Conservation (phyloP, 2,329 filamentous ascomycete genomes). For the Botrytis sinoallii region DNA sequence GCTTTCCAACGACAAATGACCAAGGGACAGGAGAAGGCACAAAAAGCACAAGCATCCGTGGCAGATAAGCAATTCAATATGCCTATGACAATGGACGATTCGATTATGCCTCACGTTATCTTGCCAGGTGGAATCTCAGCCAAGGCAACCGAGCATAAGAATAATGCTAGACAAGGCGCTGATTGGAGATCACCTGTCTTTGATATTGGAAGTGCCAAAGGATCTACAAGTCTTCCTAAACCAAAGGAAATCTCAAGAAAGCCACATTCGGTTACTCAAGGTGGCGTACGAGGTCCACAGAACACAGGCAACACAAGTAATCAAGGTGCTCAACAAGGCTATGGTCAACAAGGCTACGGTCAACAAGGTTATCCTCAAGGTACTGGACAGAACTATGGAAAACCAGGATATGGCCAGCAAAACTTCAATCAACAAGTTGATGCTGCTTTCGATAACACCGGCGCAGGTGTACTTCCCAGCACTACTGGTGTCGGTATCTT, state of each 20-base stretch:
- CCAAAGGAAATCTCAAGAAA: conserved; percentile 55
- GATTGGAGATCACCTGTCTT: conserved; percentile 96
- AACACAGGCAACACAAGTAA: conserved; percentile 28
- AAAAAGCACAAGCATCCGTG: conserved; percentile 69
- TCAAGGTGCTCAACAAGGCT: not conserved
- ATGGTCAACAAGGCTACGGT: not conserved
- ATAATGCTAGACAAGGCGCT: conserved; percentile 82
- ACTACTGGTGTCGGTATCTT: not conserved
- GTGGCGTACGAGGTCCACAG: conserved; percentile 31
- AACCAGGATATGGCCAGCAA: not conserved
- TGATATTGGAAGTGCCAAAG: conserved; percentile 73
- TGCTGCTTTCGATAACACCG: conserved; percentile 7
- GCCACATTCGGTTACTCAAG: conserved; percentile 33
- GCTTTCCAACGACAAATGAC: conserved; percentile 72
- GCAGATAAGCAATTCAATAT: conserved; percentile 75
- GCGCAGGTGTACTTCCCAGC: not conserved
- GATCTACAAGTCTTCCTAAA: conserved; percentile 68
- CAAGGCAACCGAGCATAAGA: conserved; percentile 92
- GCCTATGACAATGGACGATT: conserved; percentile 82
- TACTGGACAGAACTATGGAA: not conserved
- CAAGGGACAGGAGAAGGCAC: conserved; percentile 74
- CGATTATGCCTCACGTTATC: conserved; percentile 84
- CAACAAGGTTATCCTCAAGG: not conserved
- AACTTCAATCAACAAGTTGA: conserved; percentile 12
- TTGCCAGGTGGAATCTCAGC: conserved; percentile 85